Conservation (phyloP, 352 stramenopile genomes). For the Globisporangium heterothallicum region DNA sequence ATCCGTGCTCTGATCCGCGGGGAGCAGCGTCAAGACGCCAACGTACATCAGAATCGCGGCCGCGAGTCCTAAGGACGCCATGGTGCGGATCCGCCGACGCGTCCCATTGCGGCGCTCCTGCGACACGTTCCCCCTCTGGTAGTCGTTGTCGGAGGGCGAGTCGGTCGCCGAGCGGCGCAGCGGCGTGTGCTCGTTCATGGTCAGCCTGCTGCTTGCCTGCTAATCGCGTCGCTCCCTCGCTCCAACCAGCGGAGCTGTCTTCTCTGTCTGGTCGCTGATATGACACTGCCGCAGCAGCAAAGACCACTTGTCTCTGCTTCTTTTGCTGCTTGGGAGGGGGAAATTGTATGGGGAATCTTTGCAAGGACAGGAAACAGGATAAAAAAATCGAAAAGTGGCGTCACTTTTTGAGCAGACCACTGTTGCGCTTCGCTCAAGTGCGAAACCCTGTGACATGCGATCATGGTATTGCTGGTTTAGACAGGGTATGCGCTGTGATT, state of each 20-base stretch:
- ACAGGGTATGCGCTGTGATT: conserved; percentile 5
- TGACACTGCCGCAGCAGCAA: no score
- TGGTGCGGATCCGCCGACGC: conserved; percentile 19
- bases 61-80: conserved; percentile 17
- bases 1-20: neutral
- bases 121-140: conserved; percentile 15
- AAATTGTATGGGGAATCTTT: conserved; percentile 11
- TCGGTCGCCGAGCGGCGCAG: conserved; percentile 22
- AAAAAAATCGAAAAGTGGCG: conserved; percentile 11
- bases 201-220: no score
- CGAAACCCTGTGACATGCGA: neutral
- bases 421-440: neutral
- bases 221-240: no score
- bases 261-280: no score
- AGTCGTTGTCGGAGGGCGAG: conserved; percentile 9
- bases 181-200: conserved; percentile 46
- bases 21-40: conserved; percentile 1
- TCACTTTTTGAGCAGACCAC: conserved; percentile 9
- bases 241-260: no score
- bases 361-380: neutral
- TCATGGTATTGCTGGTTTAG: neutral
- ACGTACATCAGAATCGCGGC: conserved; percentile 13
- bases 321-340: conserved; percentile 12
- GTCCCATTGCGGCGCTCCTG: conserved; percentile 3
- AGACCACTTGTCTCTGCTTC: no score